Evolutionary conservation across 495 filamentous ascomycete species (phyloP), one percentile per base, ranked within the genome.

Genomic region (Tuber indicum): DNA sequence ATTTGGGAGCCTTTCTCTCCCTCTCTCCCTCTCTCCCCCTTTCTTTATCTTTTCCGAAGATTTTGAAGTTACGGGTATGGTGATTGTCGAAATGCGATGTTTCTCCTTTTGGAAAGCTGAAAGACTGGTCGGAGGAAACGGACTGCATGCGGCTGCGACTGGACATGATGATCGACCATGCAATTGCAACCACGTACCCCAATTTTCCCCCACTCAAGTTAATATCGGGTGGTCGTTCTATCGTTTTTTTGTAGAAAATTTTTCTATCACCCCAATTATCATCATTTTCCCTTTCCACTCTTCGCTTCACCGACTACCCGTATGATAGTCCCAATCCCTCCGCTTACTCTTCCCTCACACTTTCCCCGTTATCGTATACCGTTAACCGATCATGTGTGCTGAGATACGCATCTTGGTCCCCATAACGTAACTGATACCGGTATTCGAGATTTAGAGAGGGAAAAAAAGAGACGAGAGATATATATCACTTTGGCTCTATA

Each of bases 171-270:
- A 80, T 80, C 78, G 78, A 74, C 78, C 78, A 80, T 79, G 78
- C 78, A 80, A 80, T 78, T 74, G 77, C 70, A 80, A 80, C 79
- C 78, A 80, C 78, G 78, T 80, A 80, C 78, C 77, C 76, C 72
- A 77, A 76, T 77, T 69, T 77, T 77, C 74, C 78, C 77, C 78
- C 78, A 73, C 78, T 79, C 1, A 32, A 32, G 32, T 32, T 49
- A 49, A 72, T 73, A 76, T 71, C 46, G 73, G 75, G 78, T 26
- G 75, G 74, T 76, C 70, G 75, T 46, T 73, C 76, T 72, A 62
- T 49, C 58, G 26, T 32, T 21, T 49, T 23, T 19, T 49, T 49
- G 3, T 23, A 6, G 3, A 9, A 26, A 58, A n/a, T 3, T 2
- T n/a, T 26, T 58, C 12, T 58, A 66, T 66, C 26, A 32, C 32